Evolutionary conservation across 2,329 filamentous ascomycete genomes (phyloP), one percentile per base, ranked within the genome.

Genomic region (Orbilia javanica): DNA sequence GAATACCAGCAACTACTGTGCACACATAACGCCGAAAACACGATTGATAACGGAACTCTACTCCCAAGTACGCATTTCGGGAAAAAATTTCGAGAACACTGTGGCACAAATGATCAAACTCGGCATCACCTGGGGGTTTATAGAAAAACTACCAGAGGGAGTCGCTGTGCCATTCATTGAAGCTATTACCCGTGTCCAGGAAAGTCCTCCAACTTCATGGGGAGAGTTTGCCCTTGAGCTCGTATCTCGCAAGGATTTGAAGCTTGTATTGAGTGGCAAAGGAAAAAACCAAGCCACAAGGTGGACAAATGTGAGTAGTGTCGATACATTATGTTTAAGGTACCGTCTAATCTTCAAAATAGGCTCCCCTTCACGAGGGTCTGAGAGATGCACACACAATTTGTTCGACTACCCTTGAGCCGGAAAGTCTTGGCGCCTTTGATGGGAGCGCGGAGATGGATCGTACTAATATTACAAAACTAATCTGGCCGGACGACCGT

Each of bases 401-500:
- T 34, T 95, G 93, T 71, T 83, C 80, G 36, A 86, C 85, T 25
- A 84, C 86, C 2, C 81, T 86, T 31, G 87, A 88, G 48, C 84
- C 84, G 13, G 87, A 87, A 79, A 81, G 83, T 7, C 84, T 86
- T 52, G 88, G 89, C 52, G 88, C 90, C 0, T 90, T 91, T 68
- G 92, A 96, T 80, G 93, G 93, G 55, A 91, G 92, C 4, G 92
- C 93, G 69, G 94, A 96, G 83, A 91, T 91, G 34, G 93, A 97
- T 82, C 90, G 94, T 29, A 90, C 95, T 83, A 88, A 91, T 8
- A 90, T 98, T 6, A 96, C 96, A 31, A 90, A 91, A 64, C 87
- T 96, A 7, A 91, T 99, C 29, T 99, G 98, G 87, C 91, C 90
- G 76, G 94, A 98, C 80, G 96, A 99, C 82, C 90, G 94, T 76